phyloP scores from a whole-genome alignment of 139 green algal genomes.

The Tetratostichococcus sp. region DNA sequence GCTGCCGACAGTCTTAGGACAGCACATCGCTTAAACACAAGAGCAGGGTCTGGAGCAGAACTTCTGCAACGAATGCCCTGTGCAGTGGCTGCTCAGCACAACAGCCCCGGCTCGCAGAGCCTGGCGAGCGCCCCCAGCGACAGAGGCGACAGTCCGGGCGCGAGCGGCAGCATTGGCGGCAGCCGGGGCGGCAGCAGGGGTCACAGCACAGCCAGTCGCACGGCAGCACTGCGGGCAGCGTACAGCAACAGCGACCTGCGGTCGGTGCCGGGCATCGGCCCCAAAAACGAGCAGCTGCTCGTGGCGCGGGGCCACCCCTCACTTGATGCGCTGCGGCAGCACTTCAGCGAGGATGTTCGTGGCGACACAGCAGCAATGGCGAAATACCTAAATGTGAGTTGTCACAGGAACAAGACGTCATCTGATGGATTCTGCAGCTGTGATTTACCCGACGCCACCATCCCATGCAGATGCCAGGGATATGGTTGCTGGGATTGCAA shows the following conservation, averaged over 20 bases:
- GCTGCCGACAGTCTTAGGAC: neutral
- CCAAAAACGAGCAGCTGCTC: slow-evolving; percentile 38
- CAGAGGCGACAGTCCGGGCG: too few species aligned
- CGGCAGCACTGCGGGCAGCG: neutral
- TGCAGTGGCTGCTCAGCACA: neutral
- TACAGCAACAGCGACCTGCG: neutral
- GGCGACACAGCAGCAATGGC: slow-evolving; percentile 18
- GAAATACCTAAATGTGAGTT: slow-evolving; percentile 33
- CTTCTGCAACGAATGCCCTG: neutral
- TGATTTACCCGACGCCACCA: too few species aligned
- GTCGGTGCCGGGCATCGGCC: slow-evolving; percentile 36
- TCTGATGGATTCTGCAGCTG: too few species aligned
- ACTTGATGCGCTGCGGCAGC: slow-evolving; percentile 38
- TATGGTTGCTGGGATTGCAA: too few species aligned
- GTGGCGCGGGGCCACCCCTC: slow-evolving; percentile 16
- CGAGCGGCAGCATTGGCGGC: too few species aligned
- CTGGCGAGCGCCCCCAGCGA: neutral
- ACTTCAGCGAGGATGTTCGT: slow-evolving; percentile 17
- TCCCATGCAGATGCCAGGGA: too few species aligned
- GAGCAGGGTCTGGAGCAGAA: neutral
- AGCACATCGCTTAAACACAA: neutral
- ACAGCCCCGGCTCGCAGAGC: neutral
- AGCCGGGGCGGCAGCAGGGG: too few species aligned
- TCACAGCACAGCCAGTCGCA: too few species aligned
- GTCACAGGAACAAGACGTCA: too few species aligned